phyloP scores from a whole-genome alignment of 164 flowering plant genomes.

The Santalum album region DNA sequence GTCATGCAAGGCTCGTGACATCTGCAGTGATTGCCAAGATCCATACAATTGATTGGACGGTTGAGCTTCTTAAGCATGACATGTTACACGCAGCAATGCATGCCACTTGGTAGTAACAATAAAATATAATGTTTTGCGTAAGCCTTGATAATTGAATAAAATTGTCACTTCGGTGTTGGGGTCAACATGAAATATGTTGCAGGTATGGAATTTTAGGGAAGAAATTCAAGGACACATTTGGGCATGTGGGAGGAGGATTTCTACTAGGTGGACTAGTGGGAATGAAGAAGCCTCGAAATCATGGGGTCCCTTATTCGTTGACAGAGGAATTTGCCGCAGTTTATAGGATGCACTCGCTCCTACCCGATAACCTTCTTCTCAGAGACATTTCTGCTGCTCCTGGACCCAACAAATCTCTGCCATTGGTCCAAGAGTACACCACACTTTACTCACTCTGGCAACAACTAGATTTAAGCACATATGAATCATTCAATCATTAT shows the following conservation, averaged over 20 bases:
- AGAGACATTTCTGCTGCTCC: slow-evolving; percentile 16
- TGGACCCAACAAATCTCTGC: slow-evolving; percentile 26
- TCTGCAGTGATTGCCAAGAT: slow-evolving; percentile 42
- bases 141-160: no score
- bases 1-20: slow-evolving; percentile 34
- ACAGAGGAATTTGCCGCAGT: slow-evolving; percentile 62
- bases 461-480: no score
- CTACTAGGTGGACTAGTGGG: slow-evolving; percentile 47
- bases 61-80: slow-evolving; percentile 38
- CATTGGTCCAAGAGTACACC: slow-evolving; percentile 19
- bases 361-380: slow-evolving; percentile 41
- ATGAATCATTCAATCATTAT: no score
- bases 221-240: slow-evolving; percentile 36
- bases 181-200: neutral
- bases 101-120: slow-evolving; percentile 22
- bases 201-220: slow-evolving; percentile 48
- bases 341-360: slow-evolving; percentile 63
- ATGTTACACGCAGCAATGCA: slow-evolving; percentile 29
- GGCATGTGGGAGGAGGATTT: slow-evolving; percentile 18
- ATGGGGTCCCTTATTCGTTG: slow-evolving; percentile 59
- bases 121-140: no score
- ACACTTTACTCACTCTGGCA: no score
- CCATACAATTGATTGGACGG: slow-evolving; percentile 44
- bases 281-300: slow-evolving; percentile 28
- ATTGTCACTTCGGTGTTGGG: no score